Percentiles rank a stretch among this genome's conserved stretches.
Conservation (phyloP, 345 rosid species). For the Alliaria petiolata region DNA sequence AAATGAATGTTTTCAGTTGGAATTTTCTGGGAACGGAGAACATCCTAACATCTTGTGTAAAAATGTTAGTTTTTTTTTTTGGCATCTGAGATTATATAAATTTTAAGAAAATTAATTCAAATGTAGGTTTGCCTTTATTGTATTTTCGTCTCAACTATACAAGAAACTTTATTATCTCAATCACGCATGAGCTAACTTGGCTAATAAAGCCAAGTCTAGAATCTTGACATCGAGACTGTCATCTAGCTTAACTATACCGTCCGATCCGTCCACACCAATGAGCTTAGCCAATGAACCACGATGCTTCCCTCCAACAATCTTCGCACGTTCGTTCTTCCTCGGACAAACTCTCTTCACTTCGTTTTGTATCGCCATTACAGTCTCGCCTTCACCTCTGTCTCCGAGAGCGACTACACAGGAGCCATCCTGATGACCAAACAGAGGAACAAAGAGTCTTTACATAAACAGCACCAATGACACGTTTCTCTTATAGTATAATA, state of each 20-base stretch:
- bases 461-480: neutral
- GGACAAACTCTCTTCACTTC: constrained; percentile 61
- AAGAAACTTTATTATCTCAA: too few relatives aligned
- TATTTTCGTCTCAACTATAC: too few relatives aligned
- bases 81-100: too few relatives aligned
- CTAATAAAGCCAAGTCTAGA: constrained; percentile 57
- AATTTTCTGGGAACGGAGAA: too few relatives aligned
- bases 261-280: constrained; percentile 75
- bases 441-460: neutral
- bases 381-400: constrained; percentile 49
- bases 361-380: constrained; percentile 33
- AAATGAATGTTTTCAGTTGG: too few relatives aligned
- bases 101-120: too few relatives aligned
- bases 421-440: constrained; percentile 57
- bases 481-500: neutral
- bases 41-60: too few relatives aligned
- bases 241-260: constrained; percentile 71
- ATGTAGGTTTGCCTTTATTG: too few relatives aligned
- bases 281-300: constrained; percentile 71
- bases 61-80: too few relatives aligned
- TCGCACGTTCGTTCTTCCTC: constrained; percentile 68
- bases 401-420: constrained; percentile 60
- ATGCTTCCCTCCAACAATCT: constrained; percentile 68
- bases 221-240: constrained; percentile 79
- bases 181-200: constrained; percentile 39